Percentiles rank a stretch among this genome's conserved stretches.
Evolutionary conservation across 208 protist species (phyloP).

Genomic region (Leishmania martiniquensis): DNA sequence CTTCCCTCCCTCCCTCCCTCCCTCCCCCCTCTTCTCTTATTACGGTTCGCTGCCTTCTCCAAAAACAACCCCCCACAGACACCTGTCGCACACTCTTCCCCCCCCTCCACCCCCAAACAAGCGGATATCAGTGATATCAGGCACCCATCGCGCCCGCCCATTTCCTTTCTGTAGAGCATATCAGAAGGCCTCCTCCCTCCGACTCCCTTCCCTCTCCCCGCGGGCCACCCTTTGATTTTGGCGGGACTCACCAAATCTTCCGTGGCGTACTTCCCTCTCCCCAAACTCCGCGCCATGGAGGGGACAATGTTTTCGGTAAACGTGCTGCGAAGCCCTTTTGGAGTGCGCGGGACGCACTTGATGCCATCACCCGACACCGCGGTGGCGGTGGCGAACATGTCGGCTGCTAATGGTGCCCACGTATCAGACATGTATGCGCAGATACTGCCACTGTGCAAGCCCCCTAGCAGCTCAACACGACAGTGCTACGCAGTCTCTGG

Average conservation of each 20-base stretch:
- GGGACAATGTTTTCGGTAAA: slow-evolving; percentile 30
- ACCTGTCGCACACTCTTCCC: no score
- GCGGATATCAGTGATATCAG: no score
- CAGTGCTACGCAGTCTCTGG: slow-evolving; percentile 21
- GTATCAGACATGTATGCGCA: slow-evolving; percentile 12
- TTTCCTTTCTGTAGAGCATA: no score
- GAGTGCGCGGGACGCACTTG: slow-evolving; percentile 59
- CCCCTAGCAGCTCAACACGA: not conserved
- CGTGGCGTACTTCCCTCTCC: not conserved
- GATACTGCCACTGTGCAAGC: not conserved
- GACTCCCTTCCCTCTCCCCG: not conserved
- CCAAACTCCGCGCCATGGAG: not conserved
- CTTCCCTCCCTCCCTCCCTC: no score
- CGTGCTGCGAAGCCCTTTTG: slow-evolving; percentile 66
- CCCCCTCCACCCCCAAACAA: no score
- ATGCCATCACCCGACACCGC: slow-evolving; percentile 19
- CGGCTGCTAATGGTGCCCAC: not conserved
- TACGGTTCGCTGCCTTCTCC: no score
- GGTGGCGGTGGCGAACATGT: not conserved
- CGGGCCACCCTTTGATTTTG: no score
- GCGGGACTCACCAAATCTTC: no score
- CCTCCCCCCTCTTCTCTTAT: no score
- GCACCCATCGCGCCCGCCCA: no score
- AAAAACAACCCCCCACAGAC: no score
- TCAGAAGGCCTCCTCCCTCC: no score